Evolutionary conservation across 331 rosid genomes (phyloP), one percentile per base, ranked within the genome.

Genomic region (Pyrus hybrid): DNA sequence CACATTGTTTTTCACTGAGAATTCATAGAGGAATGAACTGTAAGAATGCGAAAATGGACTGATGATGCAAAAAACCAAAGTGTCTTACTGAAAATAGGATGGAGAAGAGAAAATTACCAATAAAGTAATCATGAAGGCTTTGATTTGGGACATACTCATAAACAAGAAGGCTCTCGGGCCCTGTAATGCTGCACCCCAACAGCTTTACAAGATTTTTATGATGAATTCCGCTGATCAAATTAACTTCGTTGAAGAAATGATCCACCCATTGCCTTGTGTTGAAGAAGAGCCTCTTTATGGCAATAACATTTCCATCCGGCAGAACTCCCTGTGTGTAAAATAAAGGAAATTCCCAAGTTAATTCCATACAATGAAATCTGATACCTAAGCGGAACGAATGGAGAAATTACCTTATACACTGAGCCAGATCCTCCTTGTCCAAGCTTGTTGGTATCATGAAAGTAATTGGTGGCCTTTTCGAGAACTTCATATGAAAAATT

Each of bases 351-450:
- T 58, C 64, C 76, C 64, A 33, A n/a, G 57, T 68, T 35, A 72
- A 68, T 63, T 63, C 11, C 32, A 28, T 51, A 17, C 7, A 51
- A 1, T 1, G 21, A 82, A 54, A 67, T 10, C 23, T 13, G 20
- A 37, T 32, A 28, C 66, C 33, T 32, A 8, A 9, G 6, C 8
- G 3, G 0, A 43, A 41, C 1, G 43, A 67, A 56, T 18, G 18
- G 7, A 7, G 8, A 49, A 13, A 9, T 6, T 82, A 82, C 86
- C 45, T 76, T 85, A 61, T 83, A 89, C 79, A 91, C 97, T 11
- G 94, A 84, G 70, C 94, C 94, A n/a, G 97, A 91, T 32, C 92
- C 97, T 53, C 94, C 97, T 84, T 91, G 94, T 67, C 97, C 97
- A 18, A 91, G 86, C 76, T 87, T 89, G 77, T 86, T 89, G 70